Base-by-base conservation (phyloP, 371 early-diverging fungal species). In the Rhizoclosmatium hyalinum region DNA sequence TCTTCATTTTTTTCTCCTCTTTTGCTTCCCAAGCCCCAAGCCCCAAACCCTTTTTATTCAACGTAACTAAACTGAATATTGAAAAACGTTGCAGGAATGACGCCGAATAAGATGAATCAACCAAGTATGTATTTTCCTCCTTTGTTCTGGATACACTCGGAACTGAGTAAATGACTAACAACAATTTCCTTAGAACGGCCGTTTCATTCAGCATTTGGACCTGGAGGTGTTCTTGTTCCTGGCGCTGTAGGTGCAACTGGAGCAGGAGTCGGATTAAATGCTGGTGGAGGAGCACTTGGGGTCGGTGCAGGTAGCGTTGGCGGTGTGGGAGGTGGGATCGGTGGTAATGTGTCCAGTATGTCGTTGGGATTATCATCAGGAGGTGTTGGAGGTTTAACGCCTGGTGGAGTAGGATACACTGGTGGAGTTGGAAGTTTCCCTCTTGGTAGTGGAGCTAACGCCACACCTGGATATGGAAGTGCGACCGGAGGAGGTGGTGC, bases 101-200 rank as follows among this genome's bases (percentile, higher is more conserved):
- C 32, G 1, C 32, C 32, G 32, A 32, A 32, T 32, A 32, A 32
- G 32, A 1, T 32, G 32, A 32, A 32, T 32, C 32, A 32, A 32
- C 32, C 32, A 32, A 32, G 32, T 32, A 32, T 32, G 32, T 32
- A 32, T 32, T 32, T 32, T 32, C 32, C 32, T 32, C 32, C 32
- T 32, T 32, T 32, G 32, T 32, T 32, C 32, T 32, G 32, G 32
- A 32, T 32, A 32, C 32, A 32, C 32, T 32, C 32, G 32, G 32
- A 32, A 32, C 32, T 1, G 32, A 32, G 32, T 32, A 32, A 32
- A 32, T 32, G 32, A 32, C 32, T 32, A 32, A 32, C 32, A 32
- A 32, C 32, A 32, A 50, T 50, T 50, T 50, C 42, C 6, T 43
- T 42, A 64, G 65, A 64, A 44, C 65, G 65, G 44, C 65, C 65